Percentiles rank a stretch among this genome's conserved stretches.
Evolutionary conservation across 306 rosid species (phyloP).

Genomic region (Morella rubra): DNA sequence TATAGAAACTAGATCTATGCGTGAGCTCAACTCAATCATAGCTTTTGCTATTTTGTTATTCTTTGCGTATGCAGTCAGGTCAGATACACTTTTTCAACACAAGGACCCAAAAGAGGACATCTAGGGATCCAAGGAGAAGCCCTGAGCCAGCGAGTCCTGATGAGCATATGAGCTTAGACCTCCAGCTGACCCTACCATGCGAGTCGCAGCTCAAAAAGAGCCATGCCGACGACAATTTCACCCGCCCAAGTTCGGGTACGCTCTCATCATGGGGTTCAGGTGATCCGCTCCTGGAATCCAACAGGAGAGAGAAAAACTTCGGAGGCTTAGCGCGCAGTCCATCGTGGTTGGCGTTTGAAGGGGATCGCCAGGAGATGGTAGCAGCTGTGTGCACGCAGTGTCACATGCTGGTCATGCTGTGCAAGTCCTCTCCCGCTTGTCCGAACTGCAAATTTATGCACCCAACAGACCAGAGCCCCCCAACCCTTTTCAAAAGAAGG

Average conservation of each 20-base stretch:
- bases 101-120: constrained; percentile 53
- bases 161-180: constrained; percentile 64
- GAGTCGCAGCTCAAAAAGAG: constrained; percentile 43
- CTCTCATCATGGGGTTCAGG: neutral
- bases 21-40: neutral
- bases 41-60: neutral
- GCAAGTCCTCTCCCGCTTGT: constrained; percentile 82
- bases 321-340: constrained; percentile 29
- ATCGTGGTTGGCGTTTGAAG: constrained; percentile 50
- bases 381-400: constrained; percentile 87
- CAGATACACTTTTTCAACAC: constrained; percentile 67
- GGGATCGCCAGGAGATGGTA: constrained; percentile 67
- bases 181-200: constrained; percentile 74
- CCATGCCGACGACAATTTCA: constrained; percentile 4
- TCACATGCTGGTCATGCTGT: constrained; percentile 87
- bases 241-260: constrained; percentile 18
- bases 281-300: constrained; percentile 30
- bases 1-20: no score
- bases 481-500: constrained; percentile 54
- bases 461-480: constrained; percentile 57
- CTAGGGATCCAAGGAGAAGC: constrained; percentile 49
- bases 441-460: constrained; percentile 95
- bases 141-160: constrained; percentile 19
- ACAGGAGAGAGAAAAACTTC: constrained; percentile 27
- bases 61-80: constrained; percentile 60